Base-by-base conservation (phyloP, 169 alveolate species). In the Miamiensis avidus region DNA sequence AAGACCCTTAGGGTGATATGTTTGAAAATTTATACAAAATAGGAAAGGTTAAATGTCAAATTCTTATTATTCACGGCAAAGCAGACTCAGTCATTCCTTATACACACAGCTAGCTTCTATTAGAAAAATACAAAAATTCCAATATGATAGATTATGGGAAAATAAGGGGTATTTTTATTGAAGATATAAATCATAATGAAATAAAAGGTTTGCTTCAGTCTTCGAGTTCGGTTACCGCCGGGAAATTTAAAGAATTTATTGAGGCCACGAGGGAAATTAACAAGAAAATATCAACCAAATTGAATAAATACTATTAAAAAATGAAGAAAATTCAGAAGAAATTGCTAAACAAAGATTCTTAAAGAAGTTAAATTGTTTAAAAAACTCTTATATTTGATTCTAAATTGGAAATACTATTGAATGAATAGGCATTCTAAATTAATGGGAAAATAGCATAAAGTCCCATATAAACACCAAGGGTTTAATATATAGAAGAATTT, bases 61-160 rank as follows among this genome's bases (percentile, higher is more conserved):
- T 82, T 20, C 32, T 87, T 25, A 16, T 87, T 6, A 75, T 87
- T 76, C 91, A 87, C 82, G 91, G 91, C 1, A 87, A 87, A 82
- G 65, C 75, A 30, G 91, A 87, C 76, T 84, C 65, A 76, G 74
- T 87, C 33, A 76, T 87, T 65, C 85, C 88, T 31, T 82, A 29
- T 31, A 49, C 31, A 25, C 85, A 82, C 76, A 79, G 84, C 25
- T 29, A 79, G 20, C 32, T 65, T 31, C 29, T 79, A 28, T 1
- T 79, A 0, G 75, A 79, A 79, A 79, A 79, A 29, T 79, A 29
- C 29, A 34, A 79, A 65, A 16, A 49, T 15, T 69, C 34, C 20
- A 79, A 79, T 27, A 30, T 33, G 0, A n/a, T n/a, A 34, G 31
- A 34, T 29, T 49, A 34, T 34, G 29, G 64, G 29, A 29, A 49